A percentile compares a stretch with the other conserved stretches of the same genome.
Evolutionary conservation across 495 filamentous ascomycete species (phyloP).

Genomic region (Beverwykella pulmonaria): DNA sequence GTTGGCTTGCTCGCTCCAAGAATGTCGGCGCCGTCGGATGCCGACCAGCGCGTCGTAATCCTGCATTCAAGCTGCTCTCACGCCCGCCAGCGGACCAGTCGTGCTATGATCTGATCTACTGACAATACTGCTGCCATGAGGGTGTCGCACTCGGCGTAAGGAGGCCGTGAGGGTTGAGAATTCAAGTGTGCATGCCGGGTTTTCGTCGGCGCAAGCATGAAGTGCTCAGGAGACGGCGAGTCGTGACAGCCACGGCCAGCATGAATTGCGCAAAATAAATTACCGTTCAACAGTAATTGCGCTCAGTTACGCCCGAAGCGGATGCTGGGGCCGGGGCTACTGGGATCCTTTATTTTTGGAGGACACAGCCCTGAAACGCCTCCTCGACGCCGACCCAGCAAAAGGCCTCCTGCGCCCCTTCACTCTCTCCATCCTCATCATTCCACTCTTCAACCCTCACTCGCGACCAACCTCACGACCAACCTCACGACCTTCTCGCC

Average conservation of each 20-base stretch:
- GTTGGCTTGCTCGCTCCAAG: neutral
- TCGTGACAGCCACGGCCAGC: neutral
- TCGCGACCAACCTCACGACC: neutral
- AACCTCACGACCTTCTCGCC: neutral
- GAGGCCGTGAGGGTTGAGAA: no score
- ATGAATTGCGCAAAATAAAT: conserved; percentile 21
- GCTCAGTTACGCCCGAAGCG: conserved; percentile 2
- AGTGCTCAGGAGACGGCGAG: conserved; percentile 2
- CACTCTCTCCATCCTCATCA: neutral
- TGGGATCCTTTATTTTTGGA: conserved; percentile 12
- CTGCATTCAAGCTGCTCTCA: neutral
- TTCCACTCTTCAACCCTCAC: neutral
- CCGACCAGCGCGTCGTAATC: conserved; percentile 12
- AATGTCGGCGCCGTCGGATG: neutral
- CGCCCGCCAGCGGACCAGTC: no score
- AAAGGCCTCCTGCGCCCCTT: conserved; percentile 28
- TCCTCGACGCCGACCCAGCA: conserved; percentile 27
- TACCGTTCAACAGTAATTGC: conserved; percentile 8
- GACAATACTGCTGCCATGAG: no score
- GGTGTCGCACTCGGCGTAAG: neutral
- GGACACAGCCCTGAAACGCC: conserved; percentile 26
- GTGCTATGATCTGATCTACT: no score
- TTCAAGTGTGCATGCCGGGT: no score
- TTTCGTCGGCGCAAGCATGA: neutral
- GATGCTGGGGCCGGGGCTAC: neutral